phyloP scores from a whole-genome alignment of 2,329 filamentous ascomycete species.

The Alternaria panax region DNA sequence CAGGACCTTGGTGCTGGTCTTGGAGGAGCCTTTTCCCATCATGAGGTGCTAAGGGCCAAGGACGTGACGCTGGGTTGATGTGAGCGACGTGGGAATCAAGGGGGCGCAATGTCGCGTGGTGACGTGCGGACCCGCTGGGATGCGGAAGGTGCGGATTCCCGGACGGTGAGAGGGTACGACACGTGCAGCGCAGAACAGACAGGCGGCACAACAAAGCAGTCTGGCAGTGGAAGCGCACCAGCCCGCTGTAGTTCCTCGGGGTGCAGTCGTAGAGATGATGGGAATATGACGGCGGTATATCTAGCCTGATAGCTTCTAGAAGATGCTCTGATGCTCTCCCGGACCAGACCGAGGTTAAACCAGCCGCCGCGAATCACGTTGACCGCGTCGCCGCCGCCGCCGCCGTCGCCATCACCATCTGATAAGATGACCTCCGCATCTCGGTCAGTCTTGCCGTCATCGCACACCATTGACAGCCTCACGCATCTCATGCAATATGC shows the following conservation, averaged over 20 bases:
- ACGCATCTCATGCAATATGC: neutral
- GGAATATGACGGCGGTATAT: neutral
- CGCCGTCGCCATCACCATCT: slow-evolving; percentile 9
- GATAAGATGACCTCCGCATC: slow-evolving; percentile 9
- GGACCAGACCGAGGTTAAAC: slow-evolving; percentile 25
- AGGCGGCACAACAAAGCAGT: neutral
- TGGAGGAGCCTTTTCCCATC: slow-evolving; percentile 49
- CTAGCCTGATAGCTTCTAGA: slow-evolving; percentile 24
- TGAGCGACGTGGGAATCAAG: neutral
- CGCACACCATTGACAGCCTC: neutral
- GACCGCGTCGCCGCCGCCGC: slow-evolving; percentile 3
- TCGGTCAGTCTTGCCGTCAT: neutral
- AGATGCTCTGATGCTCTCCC: slow-evolving; percentile 28
- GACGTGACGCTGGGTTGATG: slow-evolving; percentile 1
- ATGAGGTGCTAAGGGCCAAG: slow-evolving; percentile 12
- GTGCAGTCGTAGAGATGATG: neutral
- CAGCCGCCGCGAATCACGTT: slow-evolving; percentile 8
- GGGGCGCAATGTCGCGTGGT: slow-evolving; percentile 13
- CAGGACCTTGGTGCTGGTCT: slow-evolving; percentile 55
- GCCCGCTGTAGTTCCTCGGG: neutral
- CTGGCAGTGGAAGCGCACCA: neutral
- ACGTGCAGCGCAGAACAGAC: neutral
- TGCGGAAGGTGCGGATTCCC: slow-evolving; percentile 14
- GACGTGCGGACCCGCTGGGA: slow-evolving; percentile 19
- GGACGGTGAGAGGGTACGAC: neutral